Evolutionary conservation across 345 rosid genomes (phyloP).

Genomic region (Lepidium didymum): DNA sequence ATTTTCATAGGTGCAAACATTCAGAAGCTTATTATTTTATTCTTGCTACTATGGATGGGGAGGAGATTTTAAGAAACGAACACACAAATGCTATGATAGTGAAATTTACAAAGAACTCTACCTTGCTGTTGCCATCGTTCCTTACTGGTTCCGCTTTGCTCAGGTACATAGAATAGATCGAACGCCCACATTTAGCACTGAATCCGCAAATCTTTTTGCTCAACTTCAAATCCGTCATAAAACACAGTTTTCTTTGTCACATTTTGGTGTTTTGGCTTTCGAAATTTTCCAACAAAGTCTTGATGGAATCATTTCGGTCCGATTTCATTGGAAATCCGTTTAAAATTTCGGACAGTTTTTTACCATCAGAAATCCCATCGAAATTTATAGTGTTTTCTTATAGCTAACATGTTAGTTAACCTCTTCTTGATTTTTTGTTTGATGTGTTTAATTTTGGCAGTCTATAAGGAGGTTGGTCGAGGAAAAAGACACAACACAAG

Average conservation of each 20-base stretch:
- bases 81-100: slow-evolving; percentile 42
- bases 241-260: too few relatives aligned
- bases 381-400: too few relatives aligned
- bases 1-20: slow-evolving; percentile 47
- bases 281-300: too few relatives aligned
- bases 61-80: slow-evolving; percentile 39
- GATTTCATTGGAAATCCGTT: too few relatives aligned
- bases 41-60: slow-evolving; percentile 65
- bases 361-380: too few relatives aligned
- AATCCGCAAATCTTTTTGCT: neutral
- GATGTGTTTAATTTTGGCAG: slow-evolving; percentile 17
- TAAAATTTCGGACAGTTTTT: too few relatives aligned
- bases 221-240: too few relatives aligned
- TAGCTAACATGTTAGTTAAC: neutral
- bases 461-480: slow-evolving; percentile 56
- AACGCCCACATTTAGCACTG: neutral
- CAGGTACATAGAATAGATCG: slow-evolving; percentile 36
- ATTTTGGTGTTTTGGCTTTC: too few relatives aligned
- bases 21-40: slow-evolving; percentile 51
- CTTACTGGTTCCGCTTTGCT: slow-evolving; percentile 65
- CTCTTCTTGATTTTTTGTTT: neutral
- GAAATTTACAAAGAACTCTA: slow-evolving; percentile 38
- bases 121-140: slow-evolving; percentile 48
- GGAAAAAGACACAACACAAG: slow-evolving; percentile 43
- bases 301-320: too few relatives aligned